A percentile compares a stretch with the other conserved stretches of the same genome.
phyloP scores from a whole-genome alignment of 1,139 yeast species.

The Wickerhamomyces sp. region DNA sequence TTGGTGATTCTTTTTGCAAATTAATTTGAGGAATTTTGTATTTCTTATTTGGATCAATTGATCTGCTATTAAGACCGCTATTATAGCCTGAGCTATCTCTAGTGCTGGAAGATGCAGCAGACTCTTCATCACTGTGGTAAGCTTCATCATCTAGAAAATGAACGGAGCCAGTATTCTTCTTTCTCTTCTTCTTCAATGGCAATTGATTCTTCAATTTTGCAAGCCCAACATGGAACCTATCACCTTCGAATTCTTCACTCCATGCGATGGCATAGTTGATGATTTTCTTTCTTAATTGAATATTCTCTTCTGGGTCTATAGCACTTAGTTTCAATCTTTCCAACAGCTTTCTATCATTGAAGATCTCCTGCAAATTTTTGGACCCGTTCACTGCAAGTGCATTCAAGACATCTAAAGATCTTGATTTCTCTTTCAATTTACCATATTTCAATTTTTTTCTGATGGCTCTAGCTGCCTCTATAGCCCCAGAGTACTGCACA shows the following conservation, averaged over 20 bases:
- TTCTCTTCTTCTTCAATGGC: conserved; percentile 16
- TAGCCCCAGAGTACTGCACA: conserved; percentile 38
- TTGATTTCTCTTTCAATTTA: conserved; percentile 48
- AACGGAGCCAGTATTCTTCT: conserved; percentile 26
- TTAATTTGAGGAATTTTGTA: conserved; percentile 66
- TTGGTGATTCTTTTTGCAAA: conserved; percentile 68
- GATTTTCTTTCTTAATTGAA: conserved; percentile 42
- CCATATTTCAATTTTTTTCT: conserved; percentile 90
- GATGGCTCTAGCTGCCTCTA: conserved; percentile 87
- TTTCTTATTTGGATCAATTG: conserved; percentile 46
- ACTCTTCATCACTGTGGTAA: conserved; percentile 29
- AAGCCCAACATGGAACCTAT: conserved; percentile 47
- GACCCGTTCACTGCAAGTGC: conserved; percentile 77
- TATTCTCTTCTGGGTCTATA: conserved; percentile 28
- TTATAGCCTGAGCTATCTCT: neutral
- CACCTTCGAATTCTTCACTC: conserved; percentile 51
- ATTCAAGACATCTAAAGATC: conserved; percentile 70
- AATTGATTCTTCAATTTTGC: conserved; percentile 42
- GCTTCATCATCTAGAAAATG: conserved; percentile 46
- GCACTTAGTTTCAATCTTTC: conserved; percentile 60
- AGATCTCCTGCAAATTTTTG: conserved; percentile 36
- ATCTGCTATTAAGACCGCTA: no score
- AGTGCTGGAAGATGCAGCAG: conserved; percentile 1
- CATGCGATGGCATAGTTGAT: conserved; percentile 56
- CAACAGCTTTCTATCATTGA: conserved; percentile 66